Conservation (phyloP, 2,329 filamentous ascomycete genomes). For the Periconia macrospinosa region DNA sequence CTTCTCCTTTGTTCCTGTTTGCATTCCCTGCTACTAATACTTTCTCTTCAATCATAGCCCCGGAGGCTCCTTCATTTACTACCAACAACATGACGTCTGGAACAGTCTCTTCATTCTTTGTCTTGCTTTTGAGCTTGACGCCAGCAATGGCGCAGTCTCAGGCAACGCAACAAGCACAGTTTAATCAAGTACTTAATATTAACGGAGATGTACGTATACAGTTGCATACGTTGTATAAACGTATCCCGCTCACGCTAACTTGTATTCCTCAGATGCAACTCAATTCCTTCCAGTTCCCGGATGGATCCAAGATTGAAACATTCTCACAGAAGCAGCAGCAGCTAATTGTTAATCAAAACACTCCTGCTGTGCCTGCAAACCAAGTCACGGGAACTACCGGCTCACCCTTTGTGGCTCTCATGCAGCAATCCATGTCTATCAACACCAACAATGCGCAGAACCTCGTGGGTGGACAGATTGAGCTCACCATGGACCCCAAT, state of each 20-base stretch:
- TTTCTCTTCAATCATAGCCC: slow-evolving; percentile 28
- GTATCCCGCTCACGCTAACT: slow-evolving; percentile 9
- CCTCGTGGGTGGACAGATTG: slow-evolving; percentile 39
- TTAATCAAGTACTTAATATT: slow-evolving; percentile 44
- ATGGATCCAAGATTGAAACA: slow-evolving; percentile 41
- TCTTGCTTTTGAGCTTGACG: slow-evolving; percentile 31
- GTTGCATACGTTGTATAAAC: fast-evolving
- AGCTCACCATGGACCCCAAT: slow-evolving; percentile 36
- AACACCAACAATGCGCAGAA: slow-evolving; percentile 41
- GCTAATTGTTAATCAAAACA: slow-evolving; percentile 45
- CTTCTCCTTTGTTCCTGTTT: slow-evolving; percentile 18
- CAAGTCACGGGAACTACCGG: slow-evolving; percentile 42
- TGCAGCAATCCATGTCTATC: slow-evolving; percentile 36
- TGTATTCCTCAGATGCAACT: slow-evolving; percentile 32
- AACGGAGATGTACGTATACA: slow-evolving; percentile 40
- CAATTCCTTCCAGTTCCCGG: slow-evolving; percentile 41
- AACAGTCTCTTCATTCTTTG: slow-evolving; percentile 36
- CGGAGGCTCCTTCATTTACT: slow-evolving; percentile 27
- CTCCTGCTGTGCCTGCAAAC: slow-evolving; percentile 35
- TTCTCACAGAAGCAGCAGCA: slow-evolving; percentile 43
- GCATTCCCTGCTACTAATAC: slow-evolving; percentile 17
- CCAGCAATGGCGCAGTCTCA: slow-evolving; percentile 31
- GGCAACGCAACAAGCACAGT: slow-evolving; percentile 21
- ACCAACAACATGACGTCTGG: slow-evolving; percentile 37
- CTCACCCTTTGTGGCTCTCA: slow-evolving; percentile 40